A percentile compares a stretch with the other conserved stretches of the same genome.
These are phyloP conservation scores for Gracilariopsis chorda DNA, from an alignment of 23 red algal genomes.

Conservation along the genomic window DNA sequence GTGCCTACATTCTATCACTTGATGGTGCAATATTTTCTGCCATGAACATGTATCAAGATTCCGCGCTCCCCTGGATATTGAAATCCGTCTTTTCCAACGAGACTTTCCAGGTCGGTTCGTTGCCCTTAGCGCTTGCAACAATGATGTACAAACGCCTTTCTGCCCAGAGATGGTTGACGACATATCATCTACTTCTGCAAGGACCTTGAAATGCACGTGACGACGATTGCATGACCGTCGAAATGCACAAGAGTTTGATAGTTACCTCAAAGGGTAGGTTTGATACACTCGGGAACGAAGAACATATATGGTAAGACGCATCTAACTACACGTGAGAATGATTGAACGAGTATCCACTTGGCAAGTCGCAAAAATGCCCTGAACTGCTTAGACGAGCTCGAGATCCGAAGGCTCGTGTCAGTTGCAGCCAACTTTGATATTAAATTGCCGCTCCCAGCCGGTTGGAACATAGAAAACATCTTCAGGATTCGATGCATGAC, in stretches of 20 bases:
- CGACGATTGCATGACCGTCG: background rate
- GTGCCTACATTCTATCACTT: conserved; percentile 61
- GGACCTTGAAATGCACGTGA: background rate
- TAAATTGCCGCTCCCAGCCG: too few relatives aligned
- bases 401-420: too few relatives aligned
- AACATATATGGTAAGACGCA: too few relatives aligned
- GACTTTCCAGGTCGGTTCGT: conserved; percentile 62
- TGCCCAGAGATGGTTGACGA: conserved; percentile 18
- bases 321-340: too few relatives aligned
- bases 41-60: conserved; percentile 48
- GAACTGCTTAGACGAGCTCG: too few relatives aligned
- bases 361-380: too few relatives aligned
- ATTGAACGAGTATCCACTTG: too few relatives aligned
- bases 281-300: too few relatives aligned
- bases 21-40: conserved; percentile 62
- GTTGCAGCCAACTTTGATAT: too few relatives aligned
- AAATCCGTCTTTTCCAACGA: conserved; percentile 64
- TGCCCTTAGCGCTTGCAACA: conserved; percentile 67
- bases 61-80: conserved; percentile 75
- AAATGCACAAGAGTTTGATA: conserved; percentile 5
- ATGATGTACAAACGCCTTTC: conserved; percentile 10
- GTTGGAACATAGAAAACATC: too few relatives aligned
- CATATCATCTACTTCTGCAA: background rate
- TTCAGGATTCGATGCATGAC: too few relatives aligned
- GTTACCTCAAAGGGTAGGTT: background rate